Percentiles rank a stretch among this genome's conserved stretches.
These are phyloP conservation scores for Carex parvula DNA, from an alignment of 176 grass and related monocot species.

Conservation along the genomic window DNA sequence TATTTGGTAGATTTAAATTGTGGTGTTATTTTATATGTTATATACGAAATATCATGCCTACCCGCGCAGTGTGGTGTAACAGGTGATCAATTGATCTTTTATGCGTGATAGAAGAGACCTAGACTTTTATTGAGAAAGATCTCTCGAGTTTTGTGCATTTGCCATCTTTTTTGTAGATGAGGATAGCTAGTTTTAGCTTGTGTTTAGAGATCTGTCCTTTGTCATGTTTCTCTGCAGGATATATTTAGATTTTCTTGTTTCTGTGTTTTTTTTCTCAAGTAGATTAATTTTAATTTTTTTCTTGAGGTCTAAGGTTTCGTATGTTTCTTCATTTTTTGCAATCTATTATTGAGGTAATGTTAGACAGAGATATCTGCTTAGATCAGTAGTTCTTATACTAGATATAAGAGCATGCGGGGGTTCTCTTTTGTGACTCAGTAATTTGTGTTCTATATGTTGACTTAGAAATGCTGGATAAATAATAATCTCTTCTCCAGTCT, in stretches of 20 bases:
- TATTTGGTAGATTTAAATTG: neutral
- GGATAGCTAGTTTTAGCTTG: neutral
- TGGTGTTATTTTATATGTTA: constrained; percentile 5
- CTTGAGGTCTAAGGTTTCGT: neutral
- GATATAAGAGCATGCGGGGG: neutral
- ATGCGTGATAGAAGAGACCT: constrained; percentile 3
- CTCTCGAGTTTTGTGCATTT: neutral
- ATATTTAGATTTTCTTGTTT: neutral
- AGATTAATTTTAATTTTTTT: neutral
- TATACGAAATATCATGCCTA: neutral
- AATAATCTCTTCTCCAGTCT: neutral
- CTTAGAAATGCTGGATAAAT: neutral
- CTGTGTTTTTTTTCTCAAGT: neutral
- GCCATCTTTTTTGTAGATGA: neutral
- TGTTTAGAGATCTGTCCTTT: neutral
- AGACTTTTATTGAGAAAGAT: neutral
- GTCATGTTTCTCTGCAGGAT: neutral
- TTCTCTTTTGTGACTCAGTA: too few species aligned
- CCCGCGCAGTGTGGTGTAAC: neutral
- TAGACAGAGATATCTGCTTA: neutral
- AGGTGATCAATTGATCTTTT: neutral
- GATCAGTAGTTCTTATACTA: neutral
- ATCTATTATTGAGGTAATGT: neutral
- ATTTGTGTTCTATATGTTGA: too few species aligned
- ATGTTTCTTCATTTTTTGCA: neutral